These are phyloP conservation scores for Ricinus communis DNA, from an alignment of 345 rosid species.

Conservation along the genomic window DNA sequence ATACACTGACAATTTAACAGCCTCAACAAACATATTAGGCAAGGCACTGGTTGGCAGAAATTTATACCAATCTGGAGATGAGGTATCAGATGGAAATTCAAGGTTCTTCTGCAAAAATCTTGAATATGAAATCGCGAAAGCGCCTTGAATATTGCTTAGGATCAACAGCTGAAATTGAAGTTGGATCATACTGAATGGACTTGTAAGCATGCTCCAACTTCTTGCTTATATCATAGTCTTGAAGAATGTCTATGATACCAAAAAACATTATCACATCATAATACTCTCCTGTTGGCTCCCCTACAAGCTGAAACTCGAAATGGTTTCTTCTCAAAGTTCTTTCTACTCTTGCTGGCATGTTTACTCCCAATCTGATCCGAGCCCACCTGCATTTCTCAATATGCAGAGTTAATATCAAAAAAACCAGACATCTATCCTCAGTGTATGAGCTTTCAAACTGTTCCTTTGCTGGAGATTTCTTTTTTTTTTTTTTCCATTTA, in stretches of 20 bases:
- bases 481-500: neutral
- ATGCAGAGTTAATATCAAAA: neutral
- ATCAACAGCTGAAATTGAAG: constrained; percentile 82
- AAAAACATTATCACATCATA: constrained; percentile 82
- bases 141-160: constrained; percentile 81
- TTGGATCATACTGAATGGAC: constrained; percentile 79
- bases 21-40: too few species aligned
- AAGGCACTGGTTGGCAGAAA: constrained; percentile 3
- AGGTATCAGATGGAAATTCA: constrained; percentile 6
- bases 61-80: neutral
- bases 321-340: constrained; percentile 60
- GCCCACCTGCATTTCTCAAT: constrained; percentile 61
- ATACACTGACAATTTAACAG: too few species aligned
- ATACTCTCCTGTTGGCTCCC: constrained; percentile 73
- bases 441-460: too few species aligned
- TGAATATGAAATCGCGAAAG: constrained; percentile 76
- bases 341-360: constrained; percentile 82
- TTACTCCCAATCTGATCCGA: constrained; percentile 59
- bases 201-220: constrained; percentile 90
- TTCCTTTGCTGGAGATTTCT: neutral
- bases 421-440: too few species aligned
- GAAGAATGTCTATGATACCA: constrained; percentile 88
- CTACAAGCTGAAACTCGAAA: constrained; percentile 61
- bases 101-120: constrained; percentile 61
- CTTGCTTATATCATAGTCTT: constrained; percentile 90